Base-by-base conservation (phyloP, 768 basidiomycete species). In the Pulveroboletus ravenelii region DNA sequence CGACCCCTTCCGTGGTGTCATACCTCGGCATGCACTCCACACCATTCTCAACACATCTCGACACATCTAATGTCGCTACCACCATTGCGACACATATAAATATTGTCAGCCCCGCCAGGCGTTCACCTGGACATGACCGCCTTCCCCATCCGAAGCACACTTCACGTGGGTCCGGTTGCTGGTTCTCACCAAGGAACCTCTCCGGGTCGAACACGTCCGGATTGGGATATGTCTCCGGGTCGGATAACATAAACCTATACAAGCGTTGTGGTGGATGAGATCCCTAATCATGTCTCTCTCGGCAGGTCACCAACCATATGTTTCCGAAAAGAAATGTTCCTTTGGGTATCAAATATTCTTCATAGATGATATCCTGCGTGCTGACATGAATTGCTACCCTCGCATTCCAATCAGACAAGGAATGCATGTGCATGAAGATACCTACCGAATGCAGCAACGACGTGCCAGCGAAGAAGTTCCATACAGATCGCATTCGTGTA, bases 341-440 rank as follows among this genome's bases (percentile, higher is more conserved):
- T 31, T 66, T 60, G 0, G 64, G 54, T 1, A 64, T 66, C 0
- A 55, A n/a, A 32, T 62, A 54, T 2, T 57, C 62, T 1, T 59
- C 29, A 14, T 56, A 53, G 44, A 47, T 35, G 2, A 8, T 18
- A 2, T 47, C 48, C 3, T 50, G 17, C 6, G 48, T 23, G 3
- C 4, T 30, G 25, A 36, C 34, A 36, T 47, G 48, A 7, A 8
- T 4, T 5, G 10, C 48, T 49, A 35, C 12, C 1, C 1, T 14
- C 13, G 14, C 9, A 17, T 8, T 31, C 15, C 3, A 32, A 15
- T 31, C 37, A 36, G 35, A 23, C 10, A 2, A 42, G 14, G 35
- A 25, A 41, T 6, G 3, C 13, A 9, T 5, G 39, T 6, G 18
- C 13, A 1, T 17, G 4, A 25, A 20, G 27, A 37, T 8, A 38